phyloP scores from a whole-genome alignment of 2,329 filamentous ascomycete genomes.

The Penicillium corylophilum region DNA sequence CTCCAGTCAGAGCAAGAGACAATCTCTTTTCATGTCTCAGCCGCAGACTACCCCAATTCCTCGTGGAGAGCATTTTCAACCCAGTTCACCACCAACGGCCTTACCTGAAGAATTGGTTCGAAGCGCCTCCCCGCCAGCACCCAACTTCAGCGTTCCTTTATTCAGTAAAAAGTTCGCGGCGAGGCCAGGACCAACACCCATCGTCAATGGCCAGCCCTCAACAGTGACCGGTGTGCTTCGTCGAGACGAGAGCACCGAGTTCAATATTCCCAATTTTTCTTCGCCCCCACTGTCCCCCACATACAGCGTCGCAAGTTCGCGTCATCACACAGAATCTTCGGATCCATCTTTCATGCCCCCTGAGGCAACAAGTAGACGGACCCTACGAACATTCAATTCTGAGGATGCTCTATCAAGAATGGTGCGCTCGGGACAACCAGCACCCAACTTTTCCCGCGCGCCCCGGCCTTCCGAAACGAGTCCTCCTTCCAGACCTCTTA shows the following conservation, averaged over 20 bases:
- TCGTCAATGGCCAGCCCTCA: conserved; percentile 18
- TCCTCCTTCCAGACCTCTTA: conserved; percentile 22
- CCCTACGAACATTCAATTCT: conserved; percentile 30
- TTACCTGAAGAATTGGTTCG: conserved; percentile 27
- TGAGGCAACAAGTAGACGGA: conserved; percentile 17
- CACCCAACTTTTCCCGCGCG: conserved; percentile 17
- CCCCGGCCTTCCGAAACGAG: conserved; percentile 15
- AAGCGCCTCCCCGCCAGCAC: conserved; percentile 36
- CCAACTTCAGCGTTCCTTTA: conserved; percentile 44
- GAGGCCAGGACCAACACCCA: conserved; percentile 14
- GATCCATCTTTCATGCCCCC: conserved; percentile 17
- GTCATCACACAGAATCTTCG: conserved; percentile 17
- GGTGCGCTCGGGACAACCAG: conserved; percentile 12
- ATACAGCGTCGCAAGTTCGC: conserved; percentile 26
- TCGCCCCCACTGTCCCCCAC: conserved; percentile 36
- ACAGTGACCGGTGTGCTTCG: conserved; percentile 13
- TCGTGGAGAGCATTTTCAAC: conserved; percentile 21
- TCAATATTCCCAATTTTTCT: conserved; percentile 24
- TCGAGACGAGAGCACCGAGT: conserved; percentile 14
- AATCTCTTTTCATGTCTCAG: conserved; percentile 23
- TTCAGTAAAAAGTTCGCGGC: conserved; percentile 41
- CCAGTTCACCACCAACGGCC: conserved; percentile 22
- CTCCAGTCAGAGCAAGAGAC: conserved; percentile 26
- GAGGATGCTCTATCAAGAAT: conserved; percentile 28
- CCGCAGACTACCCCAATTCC: conserved; percentile 8